Conservation (phyloP, 1,284 basidiomycete genomes). For the Tylopilus sp. region DNA sequence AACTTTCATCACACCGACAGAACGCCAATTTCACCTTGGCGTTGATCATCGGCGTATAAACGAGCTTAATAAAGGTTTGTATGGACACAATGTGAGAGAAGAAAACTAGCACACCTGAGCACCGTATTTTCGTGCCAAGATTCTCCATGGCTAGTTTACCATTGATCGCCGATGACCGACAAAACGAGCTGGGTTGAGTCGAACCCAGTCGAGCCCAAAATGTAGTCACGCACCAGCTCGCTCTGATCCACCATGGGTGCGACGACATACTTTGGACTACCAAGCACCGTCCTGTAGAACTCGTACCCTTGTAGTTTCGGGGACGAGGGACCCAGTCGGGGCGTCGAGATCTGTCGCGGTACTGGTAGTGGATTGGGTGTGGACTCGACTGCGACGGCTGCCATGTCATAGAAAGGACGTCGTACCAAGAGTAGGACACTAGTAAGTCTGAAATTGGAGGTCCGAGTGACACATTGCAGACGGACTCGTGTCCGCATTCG, state of each 20-base stretch:
- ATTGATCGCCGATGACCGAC: constrained; percentile 4
- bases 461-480: constrained; percentile 5
- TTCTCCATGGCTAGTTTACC: constrained; percentile 75
- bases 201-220: neutral
- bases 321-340: too few relatives aligned
- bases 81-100: neutral
- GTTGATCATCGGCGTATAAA: constrained; percentile 98
- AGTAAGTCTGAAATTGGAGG: neutral
- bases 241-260: constrained; percentile 99
- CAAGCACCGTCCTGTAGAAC: constrained; percentile 71
- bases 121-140: constrained; percentile 84
- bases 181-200: neutral
- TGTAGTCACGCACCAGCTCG: constrained; percentile 68
- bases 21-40: constrained; percentile 57
- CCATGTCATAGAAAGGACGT: constrained; percentile 7
- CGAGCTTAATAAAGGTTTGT: constrained; percentile 48
- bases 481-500: neutral
- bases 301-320: constrained; percentile 27
- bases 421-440: neutral
- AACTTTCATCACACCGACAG: neutral
- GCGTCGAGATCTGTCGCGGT: neutral
- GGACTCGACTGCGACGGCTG: constrained; percentile 1
- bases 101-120: constrained; percentile 50
- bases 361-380: neutral
- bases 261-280: constrained; percentile 84